A percentile compares a stretch with the other conserved stretches of the same genome.
Conservation (phyloP, 805 yeast species). For the Lipomyces starkeyi region DNA sequence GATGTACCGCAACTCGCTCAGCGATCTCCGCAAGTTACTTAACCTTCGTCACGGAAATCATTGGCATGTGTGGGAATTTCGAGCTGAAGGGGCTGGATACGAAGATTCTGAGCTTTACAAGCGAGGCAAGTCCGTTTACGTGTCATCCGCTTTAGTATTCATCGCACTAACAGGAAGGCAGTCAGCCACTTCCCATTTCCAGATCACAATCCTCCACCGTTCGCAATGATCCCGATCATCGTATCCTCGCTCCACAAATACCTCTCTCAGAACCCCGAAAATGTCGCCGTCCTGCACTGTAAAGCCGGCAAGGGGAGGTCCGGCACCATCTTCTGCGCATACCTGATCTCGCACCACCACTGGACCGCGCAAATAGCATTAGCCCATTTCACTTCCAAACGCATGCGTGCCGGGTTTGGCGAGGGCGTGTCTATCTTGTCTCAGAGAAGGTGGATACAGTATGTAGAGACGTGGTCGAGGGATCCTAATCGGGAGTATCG, state of each 20-base stretch:
- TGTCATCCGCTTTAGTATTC: background rate
- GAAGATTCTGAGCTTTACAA: slow-evolving; percentile 49
- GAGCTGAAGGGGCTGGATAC: slow-evolving; percentile 60
- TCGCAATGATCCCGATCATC: slow-evolving; percentile 55
- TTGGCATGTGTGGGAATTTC: slow-evolving; percentile 79
- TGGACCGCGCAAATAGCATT: slow-evolving; percentile 56
- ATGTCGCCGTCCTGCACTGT: slow-evolving; percentile 80
- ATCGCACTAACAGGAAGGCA: background rate
- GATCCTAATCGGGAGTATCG: slow-evolving; percentile 36
- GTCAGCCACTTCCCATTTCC: slow-evolving; percentile 62
- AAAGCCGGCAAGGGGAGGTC: slow-evolving; percentile 92
- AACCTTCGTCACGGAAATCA: slow-evolving; percentile 54
- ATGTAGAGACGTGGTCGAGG: slow-evolving; percentile 53
- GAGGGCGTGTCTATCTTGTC: slow-evolving; percentile 74
- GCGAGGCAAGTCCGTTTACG: slow-evolving; percentile 29
- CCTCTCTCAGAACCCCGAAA: slow-evolving; percentile 46
- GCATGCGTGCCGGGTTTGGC: slow-evolving; percentile 64
- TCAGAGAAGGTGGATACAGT: slow-evolving; percentile 69
- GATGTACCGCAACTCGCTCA: slow-evolving; percentile 59
- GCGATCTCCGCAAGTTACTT: slow-evolving; percentile 58
- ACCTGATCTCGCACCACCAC: slow-evolving; percentile 59
- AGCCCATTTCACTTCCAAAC: slow-evolving; percentile 56
- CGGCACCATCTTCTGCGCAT: slow-evolving; percentile 76
- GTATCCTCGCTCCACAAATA: slow-evolving; percentile 55
- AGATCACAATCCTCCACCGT: slow-evolving; percentile 80